Conservation (phyloP, 768 basidiomycete species). For the Leccinum pellstonianum region DNA sequence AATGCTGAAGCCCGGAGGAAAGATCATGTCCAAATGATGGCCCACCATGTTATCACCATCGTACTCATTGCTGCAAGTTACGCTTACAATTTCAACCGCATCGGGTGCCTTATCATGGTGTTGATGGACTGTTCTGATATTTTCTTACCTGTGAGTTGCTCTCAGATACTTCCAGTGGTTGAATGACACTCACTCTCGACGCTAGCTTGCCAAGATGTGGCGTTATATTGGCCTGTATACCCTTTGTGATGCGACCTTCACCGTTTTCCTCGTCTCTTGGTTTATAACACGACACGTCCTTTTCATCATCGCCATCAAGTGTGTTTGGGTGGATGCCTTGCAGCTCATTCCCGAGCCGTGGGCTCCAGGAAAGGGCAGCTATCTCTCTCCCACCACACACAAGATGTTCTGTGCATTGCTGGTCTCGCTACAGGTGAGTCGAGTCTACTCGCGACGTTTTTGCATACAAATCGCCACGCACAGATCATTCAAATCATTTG, state of each 20-base stretch:
- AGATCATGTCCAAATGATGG: constrained; percentile 95
- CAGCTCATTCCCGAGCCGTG: constrained; percentile 50
- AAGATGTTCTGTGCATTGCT: constrained; percentile 55
- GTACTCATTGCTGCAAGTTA: constrained; percentile 77
- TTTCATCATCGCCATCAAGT: constrained; percentile 70
- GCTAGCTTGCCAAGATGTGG: constrained; percentile 89
- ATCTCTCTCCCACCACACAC: constrained; percentile 46
- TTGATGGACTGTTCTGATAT: constrained; percentile 96
- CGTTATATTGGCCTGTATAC: constrained; percentile 73
- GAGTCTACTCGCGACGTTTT: neutral
- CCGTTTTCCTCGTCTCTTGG: constrained; percentile 85
- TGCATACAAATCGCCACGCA: constrained; percentile 6
- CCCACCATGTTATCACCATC: constrained; percentile 91
- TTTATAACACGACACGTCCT: constrained; percentile 84
- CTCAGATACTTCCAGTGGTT: neutral
- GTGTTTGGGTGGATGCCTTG: constrained; percentile 52
- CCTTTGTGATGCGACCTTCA: constrained; percentile 75
- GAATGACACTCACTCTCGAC: constrained; percentile 1
- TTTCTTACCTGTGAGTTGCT: constrained; percentile 73
- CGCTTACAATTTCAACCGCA: constrained; percentile 77
- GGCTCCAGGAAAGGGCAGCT: constrained; percentile 58
- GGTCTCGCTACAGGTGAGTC: constrained; percentile 56
- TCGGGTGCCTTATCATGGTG: constrained; percentile 87
- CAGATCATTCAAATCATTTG: constrained; percentile 78
- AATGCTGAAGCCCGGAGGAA: constrained; percentile 90